These are phyloP conservation scores for Leishmania arabica DNA, from an alignment of 208 protist species.

Conservation along the genomic window DNA sequence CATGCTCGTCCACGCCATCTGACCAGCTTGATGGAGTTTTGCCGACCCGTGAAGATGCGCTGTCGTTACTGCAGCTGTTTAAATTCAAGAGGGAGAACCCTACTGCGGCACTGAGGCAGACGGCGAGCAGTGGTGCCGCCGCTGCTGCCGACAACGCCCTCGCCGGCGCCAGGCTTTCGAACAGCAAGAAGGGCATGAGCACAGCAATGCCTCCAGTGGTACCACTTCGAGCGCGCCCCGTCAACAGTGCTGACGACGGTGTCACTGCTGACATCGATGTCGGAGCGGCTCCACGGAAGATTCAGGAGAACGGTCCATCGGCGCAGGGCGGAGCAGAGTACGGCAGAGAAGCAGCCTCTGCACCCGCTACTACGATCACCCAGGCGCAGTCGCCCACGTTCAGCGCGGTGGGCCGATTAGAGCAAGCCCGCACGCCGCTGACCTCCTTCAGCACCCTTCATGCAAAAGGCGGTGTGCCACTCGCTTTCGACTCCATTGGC, in stretches of 20 bases:
- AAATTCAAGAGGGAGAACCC: neutral
- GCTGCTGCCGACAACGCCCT: neutral
- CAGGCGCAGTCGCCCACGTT: neutral
- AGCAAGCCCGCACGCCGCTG: neutral
- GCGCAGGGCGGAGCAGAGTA: neutral
- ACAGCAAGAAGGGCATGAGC: neutral
- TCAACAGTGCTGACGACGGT: neutral
- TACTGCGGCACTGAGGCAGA: neutral
- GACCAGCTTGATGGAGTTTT: conserved; percentile 12
- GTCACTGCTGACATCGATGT: neutral
- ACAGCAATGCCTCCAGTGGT: neutral
- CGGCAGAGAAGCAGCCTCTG: neutral
- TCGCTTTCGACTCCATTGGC: neutral
- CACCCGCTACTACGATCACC: neutral
- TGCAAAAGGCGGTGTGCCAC: neutral
- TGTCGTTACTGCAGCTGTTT: conserved; percentile 23
- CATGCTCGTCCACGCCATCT: neutral
- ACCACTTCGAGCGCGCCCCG: neutral
- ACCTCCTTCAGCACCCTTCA: neutral
- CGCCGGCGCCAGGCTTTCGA: neutral
- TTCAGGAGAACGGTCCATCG: neutral
- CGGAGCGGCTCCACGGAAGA: neutral
- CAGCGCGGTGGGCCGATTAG: neutral
- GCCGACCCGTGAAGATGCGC: conserved; percentile 32
- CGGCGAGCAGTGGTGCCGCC: neutral